Evolutionary conservation across 176 grass and related monocot genomes (phyloP).

Genomic region (Eleusine indica): DNA sequence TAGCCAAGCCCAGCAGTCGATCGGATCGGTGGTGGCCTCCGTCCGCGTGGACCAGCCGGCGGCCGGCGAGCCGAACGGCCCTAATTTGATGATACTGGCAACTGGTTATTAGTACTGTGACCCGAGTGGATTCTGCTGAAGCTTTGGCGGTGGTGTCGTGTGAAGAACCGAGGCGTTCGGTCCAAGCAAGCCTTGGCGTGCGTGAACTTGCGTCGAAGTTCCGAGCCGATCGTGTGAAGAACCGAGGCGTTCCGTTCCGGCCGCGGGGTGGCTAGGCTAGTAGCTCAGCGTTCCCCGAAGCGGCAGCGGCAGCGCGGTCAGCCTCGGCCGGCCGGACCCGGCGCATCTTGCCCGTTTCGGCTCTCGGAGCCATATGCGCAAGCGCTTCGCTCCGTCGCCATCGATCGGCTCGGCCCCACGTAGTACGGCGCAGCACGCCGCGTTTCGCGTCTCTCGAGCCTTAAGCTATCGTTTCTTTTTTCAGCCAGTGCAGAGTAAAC

Average conservation of each 20-base stretch:
- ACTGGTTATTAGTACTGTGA: background rate
- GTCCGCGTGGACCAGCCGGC: background rate
- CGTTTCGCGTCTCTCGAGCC: background rate
- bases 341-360: background rate
- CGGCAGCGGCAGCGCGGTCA: background rate
- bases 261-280: background rate
- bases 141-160: background rate
- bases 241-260: background rate
- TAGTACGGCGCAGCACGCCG: slow-evolving; percentile 4
- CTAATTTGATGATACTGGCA: background rate
- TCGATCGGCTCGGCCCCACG: background rate
- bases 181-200: background rate
- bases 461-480: slow-evolving; percentile 23
- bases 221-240: background rate
- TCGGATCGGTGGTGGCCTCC: background rate
- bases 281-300: background rate
- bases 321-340: background rate
- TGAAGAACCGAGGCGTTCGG: background rate
- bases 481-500: background rate
- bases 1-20: background rate
- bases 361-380: background rate
- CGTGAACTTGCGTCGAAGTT: background rate
- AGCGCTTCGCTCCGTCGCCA: background rate
- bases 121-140: background rate
- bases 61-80: background rate